Evolutionary conservation across 2,329 filamentous ascomycete species (phyloP), one percentile per base, ranked within the genome.

Genomic region (Fusarium brachygibbosum): DNA sequence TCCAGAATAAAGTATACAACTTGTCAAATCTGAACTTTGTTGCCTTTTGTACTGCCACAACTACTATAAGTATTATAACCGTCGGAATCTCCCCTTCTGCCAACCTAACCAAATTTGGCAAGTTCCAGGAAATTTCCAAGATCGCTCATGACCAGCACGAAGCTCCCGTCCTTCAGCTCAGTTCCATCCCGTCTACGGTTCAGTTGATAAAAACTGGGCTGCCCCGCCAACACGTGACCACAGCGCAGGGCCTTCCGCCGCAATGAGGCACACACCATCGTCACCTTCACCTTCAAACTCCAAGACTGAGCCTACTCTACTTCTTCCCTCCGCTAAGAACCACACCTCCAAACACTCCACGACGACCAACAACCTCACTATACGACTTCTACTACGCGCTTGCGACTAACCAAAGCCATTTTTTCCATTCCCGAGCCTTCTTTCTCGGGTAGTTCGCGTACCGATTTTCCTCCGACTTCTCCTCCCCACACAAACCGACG

Each of bases 151-250:
- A 4, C 23, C 23, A 25, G 23, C 17, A 37, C n/a, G 11, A 37
- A 35, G 40, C 44, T 42, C 49, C 31, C 44, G 34, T 23, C 53
- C 46, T 10, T 52, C 38, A 13, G 31, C 17, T 55, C 66, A 56
- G n/a, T 58, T 59, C 60, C 13, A 51, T 38, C 17, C 23, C 46
- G 19, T 23, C 31, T 23, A 23, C 38, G 25, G 12, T 50, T 37
- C 17, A 50, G 46, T 49, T 34, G 42, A 64, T 55, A 53, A 66
- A 66, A 66, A 54, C 49, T 58, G 61, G 57, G 63, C 56, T 75
- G 73, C 77, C 77, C 76, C 75, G 73, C 76, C 64, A 58, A 71
- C 78, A 79, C 78, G 78, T 80, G 78, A 79, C 71, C 63, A 21
- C 37, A 25, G 56, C 68, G 57, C 63, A 68, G 64, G 63, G 68